Evolutionary conservation across 306 rosid genomes (phyloP).

Genomic region (Prunus mongolica): DNA sequence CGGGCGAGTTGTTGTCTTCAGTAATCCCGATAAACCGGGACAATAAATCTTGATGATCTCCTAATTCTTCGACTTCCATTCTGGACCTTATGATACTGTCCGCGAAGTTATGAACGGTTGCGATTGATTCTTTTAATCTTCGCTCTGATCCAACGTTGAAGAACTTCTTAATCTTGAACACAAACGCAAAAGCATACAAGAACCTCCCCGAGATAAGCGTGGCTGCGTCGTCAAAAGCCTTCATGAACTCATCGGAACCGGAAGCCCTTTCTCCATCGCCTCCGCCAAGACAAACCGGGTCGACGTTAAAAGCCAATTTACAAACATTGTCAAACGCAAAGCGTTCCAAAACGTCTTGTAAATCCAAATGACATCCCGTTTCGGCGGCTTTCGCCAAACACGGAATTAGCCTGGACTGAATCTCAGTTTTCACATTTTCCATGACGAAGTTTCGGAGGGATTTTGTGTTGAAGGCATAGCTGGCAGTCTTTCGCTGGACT

Average conservation of each 20-base stretch:
- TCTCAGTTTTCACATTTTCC: conserved; percentile 48
- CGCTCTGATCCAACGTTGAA: conserved; percentile 51
- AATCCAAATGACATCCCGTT: conserved; percentile 27
- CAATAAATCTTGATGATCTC: conserved; percentile 33
- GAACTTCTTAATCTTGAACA: conserved; percentile 29
- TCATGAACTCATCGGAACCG: conserved; percentile 48
- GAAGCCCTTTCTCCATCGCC: conserved; percentile 25
- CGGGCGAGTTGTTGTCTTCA: conserved; percentile 26
- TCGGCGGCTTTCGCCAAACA: conserved; percentile 30
- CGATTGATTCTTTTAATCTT: conserved; percentile 38
- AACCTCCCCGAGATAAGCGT: conserved; percentile 39
- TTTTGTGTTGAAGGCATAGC: conserved; percentile 61
- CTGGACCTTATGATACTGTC: conserved; percentile 47
- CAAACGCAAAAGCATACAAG: conserved; percentile 1
- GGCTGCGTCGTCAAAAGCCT: conserved; percentile 59
- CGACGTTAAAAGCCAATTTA: conserved; percentile 57
- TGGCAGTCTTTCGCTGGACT: conserved; percentile 59
- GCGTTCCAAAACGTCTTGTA: conserved; percentile 59
- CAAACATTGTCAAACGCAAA: conserved; percentile 73
- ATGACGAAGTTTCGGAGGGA: conserved; percentile 52
- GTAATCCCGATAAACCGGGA: conserved; percentile 52
- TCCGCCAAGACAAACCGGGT: conserved; percentile 46
- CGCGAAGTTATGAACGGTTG: conserved; percentile 49
- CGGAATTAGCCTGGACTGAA: conserved; percentile 41
- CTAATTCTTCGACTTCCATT: conserved; percentile 12